Evolutionary conservation across 176 grass and related monocot species (phyloP).

Genomic region (Avena sativa): DNA sequence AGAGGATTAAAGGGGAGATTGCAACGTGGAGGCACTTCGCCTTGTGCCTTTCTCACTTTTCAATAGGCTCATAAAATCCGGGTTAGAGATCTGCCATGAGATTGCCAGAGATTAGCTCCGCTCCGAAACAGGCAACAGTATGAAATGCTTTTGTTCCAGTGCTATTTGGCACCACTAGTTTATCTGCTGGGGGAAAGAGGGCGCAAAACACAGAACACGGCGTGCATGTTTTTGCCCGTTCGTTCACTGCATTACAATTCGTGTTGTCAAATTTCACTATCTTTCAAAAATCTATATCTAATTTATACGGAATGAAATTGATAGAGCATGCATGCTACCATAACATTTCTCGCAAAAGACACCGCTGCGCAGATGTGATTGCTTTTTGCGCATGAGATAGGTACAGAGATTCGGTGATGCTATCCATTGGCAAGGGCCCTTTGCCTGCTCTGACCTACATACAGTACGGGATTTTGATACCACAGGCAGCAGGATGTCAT

Average conservation of each 20-base stretch:
- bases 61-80: neutral
- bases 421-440: slow-evolving; percentile 23
- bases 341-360: no score
- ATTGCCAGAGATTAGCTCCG: slow-evolving; percentile 4
- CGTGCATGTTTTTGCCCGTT: no score
- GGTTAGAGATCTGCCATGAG: neutral
- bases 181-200: slow-evolving; percentile 9
- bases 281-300: no score
- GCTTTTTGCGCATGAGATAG: slow-evolving; percentile 41
- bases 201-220: slow-evolving; percentile 5
- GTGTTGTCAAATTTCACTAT: no score
- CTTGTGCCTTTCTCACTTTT: slow-evolving; percentile 6
- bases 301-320: no score
- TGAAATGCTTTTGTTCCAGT: neutral
- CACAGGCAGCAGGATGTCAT: slow-evolving; percentile 2
- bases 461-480: neutral
- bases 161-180: slow-evolving; percentile 13
- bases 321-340: no score
- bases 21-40: slow-evolving; percentile 27
- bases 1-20: slow-evolving; percentile 29
- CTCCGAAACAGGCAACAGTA: neutral
- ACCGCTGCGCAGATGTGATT: neutral
- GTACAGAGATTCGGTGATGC: slow-evolving; percentile 26
- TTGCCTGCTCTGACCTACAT: slow-evolving; percentile 31
- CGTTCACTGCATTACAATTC: no score